Evolutionary conservation across 208 protist genomes (phyloP).

Genomic region (Leishmania arabica): DNA sequence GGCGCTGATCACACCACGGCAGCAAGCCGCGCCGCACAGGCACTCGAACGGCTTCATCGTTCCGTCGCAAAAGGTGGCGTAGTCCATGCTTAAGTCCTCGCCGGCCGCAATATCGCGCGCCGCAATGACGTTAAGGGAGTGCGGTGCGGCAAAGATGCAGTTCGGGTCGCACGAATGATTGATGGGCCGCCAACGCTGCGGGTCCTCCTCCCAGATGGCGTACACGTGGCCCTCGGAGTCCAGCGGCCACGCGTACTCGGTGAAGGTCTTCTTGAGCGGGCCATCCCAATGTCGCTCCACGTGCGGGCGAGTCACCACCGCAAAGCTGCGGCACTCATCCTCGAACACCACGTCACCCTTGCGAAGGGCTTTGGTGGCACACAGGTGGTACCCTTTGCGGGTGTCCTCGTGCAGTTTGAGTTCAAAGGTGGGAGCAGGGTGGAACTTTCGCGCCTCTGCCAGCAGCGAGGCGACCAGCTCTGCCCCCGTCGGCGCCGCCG

Average conservation of each 20-base stretch:
- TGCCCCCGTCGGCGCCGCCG: not conserved
- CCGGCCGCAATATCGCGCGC: slow-evolving; percentile 59
- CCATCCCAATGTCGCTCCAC: slow-evolving; percentile 61
- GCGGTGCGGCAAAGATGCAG: slow-evolving; percentile 74
- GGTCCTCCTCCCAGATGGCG: slow-evolving; percentile 84
- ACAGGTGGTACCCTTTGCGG: slow-evolving; percentile 67
- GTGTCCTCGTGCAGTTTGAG: slow-evolving; percentile 45
- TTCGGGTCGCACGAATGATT: slow-evolving; percentile 91
- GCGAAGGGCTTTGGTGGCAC: slow-evolving; percentile 43
- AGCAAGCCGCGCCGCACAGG: slow-evolving; percentile 59
- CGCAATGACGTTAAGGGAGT: slow-evolving; percentile 89
- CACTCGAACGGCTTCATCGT: slow-evolving; percentile 90
- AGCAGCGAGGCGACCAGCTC: slow-evolving; percentile 19
- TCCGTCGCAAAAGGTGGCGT: slow-evolving; percentile 88
- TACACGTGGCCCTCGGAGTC: slow-evolving; percentile 85
- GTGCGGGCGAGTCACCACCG: slow-evolving; percentile 68
- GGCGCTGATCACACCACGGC: slow-evolving; percentile 59
- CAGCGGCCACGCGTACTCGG: slow-evolving; percentile 91
- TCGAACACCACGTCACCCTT: slow-evolving; percentile 75
- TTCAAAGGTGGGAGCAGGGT: slow-evolving; percentile 29
- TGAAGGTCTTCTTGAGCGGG: slow-evolving; percentile 58
- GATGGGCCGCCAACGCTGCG: slow-evolving; percentile 78
- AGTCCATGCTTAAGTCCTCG: slow-evolving; percentile 89
- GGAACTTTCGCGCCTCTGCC: slow-evolving; percentile 17
- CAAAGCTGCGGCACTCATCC: slow-evolving; percentile 77